Evolutionary conservation across 176 grass and related monocot genomes (phyloP), one percentile per base, ranked within the genome.

Genomic region (Neostapfia colusana): DNA sequence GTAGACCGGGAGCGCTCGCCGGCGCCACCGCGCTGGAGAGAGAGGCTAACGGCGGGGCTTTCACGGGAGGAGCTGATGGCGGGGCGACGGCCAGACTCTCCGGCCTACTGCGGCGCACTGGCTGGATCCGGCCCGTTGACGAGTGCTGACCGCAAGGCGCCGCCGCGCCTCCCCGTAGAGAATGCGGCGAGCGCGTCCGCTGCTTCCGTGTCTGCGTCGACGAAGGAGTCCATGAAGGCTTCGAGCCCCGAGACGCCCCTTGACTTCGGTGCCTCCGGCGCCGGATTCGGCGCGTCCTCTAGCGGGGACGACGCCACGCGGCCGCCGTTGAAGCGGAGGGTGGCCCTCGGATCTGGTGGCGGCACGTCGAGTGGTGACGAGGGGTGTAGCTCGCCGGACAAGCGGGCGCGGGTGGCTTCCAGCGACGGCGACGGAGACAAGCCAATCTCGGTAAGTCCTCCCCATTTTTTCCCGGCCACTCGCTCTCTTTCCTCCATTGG

Each of bases 301-400:
- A 83, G 85, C 61, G 60, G 51, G 13, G 80, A 87, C 15, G 79
- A 78, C 5, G 72, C 15, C 26, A n/a, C 26, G 6, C 70, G 23
- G 43, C 41, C 25, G 18, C 2, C 37, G 14, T 6, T 26, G 4
- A 86, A 86, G 65, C 64, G 72, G n/a, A 75, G 28, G 71, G 9
- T 14, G 3, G 10, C 26, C 10, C 8, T n/a, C 7, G 58, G 78
- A 77, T 86, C 65, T 69, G 72, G 6, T 10, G 61, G 21, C 17
- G 55, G 5, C 18, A 23, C 73, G 34, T 63, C 35, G 0, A 85
- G 69, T 41, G 83, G 50, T 61, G 80, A 87, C 61, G 79, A 87
- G 23, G 80, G 68, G 9, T 83, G 79, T 74, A 79, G 61, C 68
- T 73, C 51, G 10, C 61, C 85, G 67, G 25, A 61, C 10, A 83